Evolutionary conservation across 352 stramenopile species (phyloP).

Genomic region (Phytophthora pistaciae): DNA sequence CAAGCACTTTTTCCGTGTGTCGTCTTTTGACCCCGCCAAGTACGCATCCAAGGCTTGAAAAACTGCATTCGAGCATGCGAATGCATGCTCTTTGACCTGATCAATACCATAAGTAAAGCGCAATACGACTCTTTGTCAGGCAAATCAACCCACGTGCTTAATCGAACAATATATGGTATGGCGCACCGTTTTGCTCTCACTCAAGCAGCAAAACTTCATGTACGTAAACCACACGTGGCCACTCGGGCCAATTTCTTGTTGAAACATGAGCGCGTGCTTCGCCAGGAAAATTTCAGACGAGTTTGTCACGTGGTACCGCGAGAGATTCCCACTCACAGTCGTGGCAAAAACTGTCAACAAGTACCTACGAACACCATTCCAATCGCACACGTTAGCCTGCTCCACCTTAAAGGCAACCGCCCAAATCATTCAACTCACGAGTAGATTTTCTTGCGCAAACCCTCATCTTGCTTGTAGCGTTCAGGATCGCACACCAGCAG

Average conservation of each 20-base stretch:
- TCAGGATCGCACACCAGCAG: conserved; percentile 62
- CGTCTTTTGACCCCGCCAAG: conserved; percentile 50
- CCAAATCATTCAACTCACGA: conserved; percentile 44
- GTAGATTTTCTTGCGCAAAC: conserved; percentile 68
- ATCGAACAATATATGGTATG: neutral
- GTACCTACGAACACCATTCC: conserved; percentile 44
- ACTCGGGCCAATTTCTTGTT: conserved; percentile 63
- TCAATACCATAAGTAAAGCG: neutral
- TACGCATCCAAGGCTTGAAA: conserved; percentile 54
- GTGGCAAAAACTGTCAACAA: conserved; percentile 68
- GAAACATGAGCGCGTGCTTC: conserved; percentile 51
- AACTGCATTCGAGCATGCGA: conserved; percentile 52
- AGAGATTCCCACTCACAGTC: conserved; percentile 65
- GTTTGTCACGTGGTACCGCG: conserved; percentile 76
- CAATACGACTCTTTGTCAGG: neutral
- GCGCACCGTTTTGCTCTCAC: conserved; percentile 78
- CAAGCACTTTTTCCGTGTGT: conserved; percentile 67
- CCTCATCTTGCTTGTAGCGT: conserved; percentile 50
- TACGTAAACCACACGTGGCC: conserved; percentile 69
- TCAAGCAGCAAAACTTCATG: conserved; percentile 74
- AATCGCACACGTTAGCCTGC: conserved; percentile 5
- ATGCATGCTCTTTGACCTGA: conserved; percentile 80
- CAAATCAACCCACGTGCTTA: neutral
- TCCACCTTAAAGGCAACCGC: neutral
- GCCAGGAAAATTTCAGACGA: conserved; percentile 63